Base-by-base conservation (phyloP, 169 alveolate genomes). In the Plasmodium coatneyi region DNA sequence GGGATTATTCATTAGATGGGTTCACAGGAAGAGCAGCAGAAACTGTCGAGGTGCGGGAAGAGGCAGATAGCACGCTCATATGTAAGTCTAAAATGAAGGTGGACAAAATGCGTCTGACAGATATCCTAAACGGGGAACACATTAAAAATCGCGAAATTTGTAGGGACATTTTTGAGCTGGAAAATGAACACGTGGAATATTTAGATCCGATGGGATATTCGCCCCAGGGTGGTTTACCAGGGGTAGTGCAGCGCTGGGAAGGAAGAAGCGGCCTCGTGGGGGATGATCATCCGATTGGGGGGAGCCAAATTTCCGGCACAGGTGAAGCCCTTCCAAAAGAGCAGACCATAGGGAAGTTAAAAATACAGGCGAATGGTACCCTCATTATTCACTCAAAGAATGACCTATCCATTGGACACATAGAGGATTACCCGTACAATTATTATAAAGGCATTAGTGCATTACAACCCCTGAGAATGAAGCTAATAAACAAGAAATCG, bases 151-250 rank as follows among this genome's bases (percentile, higher is more conserved):
- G 54, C 16, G 82, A 86, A 74, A 36, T 74, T 0, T 86, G n/a
- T 56, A 28, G 46, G 12, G 84, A 78, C 22, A 72, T 86, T 52
- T 86, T 74, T 43, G 93, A 86, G 46, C 34, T 86, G 46, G 81
- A 86, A 86, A 86, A 74, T 74, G 93, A 86, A n/a, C 19, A 86
- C 66, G 39, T 86, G 80, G 22, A 74, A 34, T 86, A 74, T 86
- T 78, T 86, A 39, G 84, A 86, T n/a, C 79, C 80, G 30, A 36
- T 78, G 3, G 43, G 19, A 9, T 86, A 34, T 39, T 78, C n/a
- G 6, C 6, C 19, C 16, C 83, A 66, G 28, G 22, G 14, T n/a
- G 72, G 9, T n/a, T 83, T 71, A 14, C 28, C 14, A 32, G 93
- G 28, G 22, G 39, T n/a, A 1, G 30, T 76, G n/a, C 70, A 74